phyloP scores from a whole-genome alignment of 2,329 filamentous ascomycete genomes.

The Trichoderma lentiforme region DNA sequence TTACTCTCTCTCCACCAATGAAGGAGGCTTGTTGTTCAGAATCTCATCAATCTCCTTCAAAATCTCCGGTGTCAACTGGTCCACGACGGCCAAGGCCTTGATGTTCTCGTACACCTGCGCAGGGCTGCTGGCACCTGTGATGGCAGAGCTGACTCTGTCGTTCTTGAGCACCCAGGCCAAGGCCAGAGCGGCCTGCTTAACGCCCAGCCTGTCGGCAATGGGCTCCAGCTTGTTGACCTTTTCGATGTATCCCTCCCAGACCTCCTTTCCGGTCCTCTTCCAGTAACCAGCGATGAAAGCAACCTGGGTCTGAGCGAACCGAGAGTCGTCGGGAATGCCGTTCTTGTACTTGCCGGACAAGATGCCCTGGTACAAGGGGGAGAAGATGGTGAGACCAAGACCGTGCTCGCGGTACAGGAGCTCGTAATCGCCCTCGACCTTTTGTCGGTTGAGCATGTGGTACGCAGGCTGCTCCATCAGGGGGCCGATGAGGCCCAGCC shows the following conservation, averaged over 20 bases:
- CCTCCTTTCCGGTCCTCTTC: slow-evolving; percentile 49
- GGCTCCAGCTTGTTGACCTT: slow-evolving; percentile 58
- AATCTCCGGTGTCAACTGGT: slow-evolving; percentile 57
- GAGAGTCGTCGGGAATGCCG: slow-evolving; percentile 57
- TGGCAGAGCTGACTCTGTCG: slow-evolving; percentile 58
- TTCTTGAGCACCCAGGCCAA: slow-evolving; percentile 63
- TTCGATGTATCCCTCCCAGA: slow-evolving; percentile 54
- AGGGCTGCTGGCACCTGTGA: slow-evolving; percentile 56
- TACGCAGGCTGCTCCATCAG: slow-evolving; percentile 66
- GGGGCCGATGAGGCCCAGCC: slow-evolving; percentile 59
- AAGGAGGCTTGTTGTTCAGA: slow-evolving; percentile 56
- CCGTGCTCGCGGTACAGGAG: slow-evolving; percentile 59
- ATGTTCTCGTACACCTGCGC: slow-evolving; percentile 61
- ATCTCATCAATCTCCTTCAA: slow-evolving; percentile 58
- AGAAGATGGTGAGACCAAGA: slow-evolving; percentile 61
- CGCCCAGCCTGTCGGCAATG: slow-evolving; percentile 62
- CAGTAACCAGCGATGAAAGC: slow-evolving; percentile 54
- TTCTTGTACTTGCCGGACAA: slow-evolving; percentile 67
- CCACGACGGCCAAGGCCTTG: slow-evolving; percentile 48
- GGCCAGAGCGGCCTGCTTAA: slow-evolving; percentile 54
- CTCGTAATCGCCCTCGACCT: slow-evolving; percentile 61
- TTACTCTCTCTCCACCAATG: slow-evolving; percentile 35
- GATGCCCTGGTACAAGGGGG: slow-evolving; percentile 55
- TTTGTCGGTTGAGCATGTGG: slow-evolving; percentile 59
- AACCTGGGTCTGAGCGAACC: slow-evolving; percentile 54